Evolutionary conservation across 352 stramenopile species (phyloP).

Genomic region (Globisporangium spiculum): DNA sequence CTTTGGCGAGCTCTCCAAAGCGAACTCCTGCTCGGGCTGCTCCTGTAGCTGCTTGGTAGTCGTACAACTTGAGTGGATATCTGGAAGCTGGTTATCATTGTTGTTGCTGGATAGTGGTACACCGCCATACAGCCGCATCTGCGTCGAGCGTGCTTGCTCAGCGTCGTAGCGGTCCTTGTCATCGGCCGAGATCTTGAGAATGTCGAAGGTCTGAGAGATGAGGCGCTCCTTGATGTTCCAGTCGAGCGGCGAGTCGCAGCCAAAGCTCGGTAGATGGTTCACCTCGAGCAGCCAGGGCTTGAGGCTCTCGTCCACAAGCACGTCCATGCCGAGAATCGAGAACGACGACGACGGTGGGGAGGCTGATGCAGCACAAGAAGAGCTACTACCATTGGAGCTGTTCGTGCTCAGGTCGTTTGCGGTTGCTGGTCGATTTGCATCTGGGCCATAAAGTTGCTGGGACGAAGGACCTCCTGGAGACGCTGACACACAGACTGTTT

Average conservation of each 20-base stretch:
- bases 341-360: conserved; percentile 61
- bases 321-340: conserved; percentile 95
- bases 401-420: conserved; percentile 12
- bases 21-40: conserved; percentile 20
- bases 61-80: conserved; percentile 1
- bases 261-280: conserved; percentile 96
- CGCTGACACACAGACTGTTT: conserved; percentile 36
- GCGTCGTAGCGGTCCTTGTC: conserved; percentile 82
- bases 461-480: conserved; percentile 16
- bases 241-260: conserved; percentile 94
- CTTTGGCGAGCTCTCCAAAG: background rate
- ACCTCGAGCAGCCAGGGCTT: conserved; percentile 97
- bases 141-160: conserved; percentile 57
- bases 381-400: background rate
- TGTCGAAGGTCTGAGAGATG: conserved; percentile 90
- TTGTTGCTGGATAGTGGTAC: conserved; percentile 11
- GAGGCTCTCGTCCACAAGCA: conserved; percentile 94
- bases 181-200: conserved; percentile 74
- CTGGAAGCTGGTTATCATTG: conserved; percentile 17
- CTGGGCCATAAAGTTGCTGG: conserved; percentile 5
- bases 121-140: conserved; percentile 59
- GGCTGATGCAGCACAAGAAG: background rate
- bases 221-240: conserved; percentile 94
- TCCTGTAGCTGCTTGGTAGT: background rate
- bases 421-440: conserved; percentile 9